Percentiles rank a stretch among this genome's conserved stretches.
phyloP scores from a whole-genome alignment of 768 basidiomycete species.

The Boletellus sp. region DNA sequence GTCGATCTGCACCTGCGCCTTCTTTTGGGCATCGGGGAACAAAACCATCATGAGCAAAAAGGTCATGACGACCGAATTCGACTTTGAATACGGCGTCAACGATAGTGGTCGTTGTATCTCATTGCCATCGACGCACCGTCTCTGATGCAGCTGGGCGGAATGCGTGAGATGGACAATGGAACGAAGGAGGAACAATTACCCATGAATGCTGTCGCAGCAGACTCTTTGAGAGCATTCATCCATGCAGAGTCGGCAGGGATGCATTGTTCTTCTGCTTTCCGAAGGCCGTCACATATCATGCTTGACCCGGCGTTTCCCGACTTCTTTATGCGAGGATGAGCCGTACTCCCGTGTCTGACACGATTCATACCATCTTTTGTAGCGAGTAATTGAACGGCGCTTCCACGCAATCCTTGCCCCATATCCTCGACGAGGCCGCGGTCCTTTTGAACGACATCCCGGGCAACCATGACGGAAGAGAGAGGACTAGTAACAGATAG shows the following conservation, averaged over 20 bases:
- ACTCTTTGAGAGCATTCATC: constrained; percentile 6
- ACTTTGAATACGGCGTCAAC: constrained; percentile 3
- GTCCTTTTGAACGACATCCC: constrained; percentile 11
- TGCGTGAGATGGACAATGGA: not conserved
- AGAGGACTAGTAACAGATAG: not conserved
- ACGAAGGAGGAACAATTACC: not conserved
- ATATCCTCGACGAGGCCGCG: not conserved
- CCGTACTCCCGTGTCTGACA: not conserved
- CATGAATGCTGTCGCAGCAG: constrained; percentile 13
- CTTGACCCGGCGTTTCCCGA: not conserved
- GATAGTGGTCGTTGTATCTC: not conserved
- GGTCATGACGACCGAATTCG: constrained; percentile 19
- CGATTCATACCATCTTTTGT: constrained; percentile 1
- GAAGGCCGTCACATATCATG: constrained; percentile 10
- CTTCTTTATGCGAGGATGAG: constrained; percentile 1
- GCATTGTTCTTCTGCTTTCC: constrained; percentile 1
- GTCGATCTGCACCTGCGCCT: constrained; percentile 14
- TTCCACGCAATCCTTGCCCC: constrained; percentile 9
- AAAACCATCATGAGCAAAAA: constrained; percentile 11
- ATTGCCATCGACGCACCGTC: constrained; percentile 7
- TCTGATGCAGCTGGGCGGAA: constrained; percentile 9
- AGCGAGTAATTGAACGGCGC: constrained; percentile 6
- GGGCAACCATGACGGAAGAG: constrained; percentile 11
- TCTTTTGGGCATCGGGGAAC: constrained; percentile 8
- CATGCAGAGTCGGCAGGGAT: constrained; percentile 1